These are phyloP conservation scores for Suillus subalutaceus DNA, from an alignment of 768 basidiomycete species.

Conservation along the genomic window DNA sequence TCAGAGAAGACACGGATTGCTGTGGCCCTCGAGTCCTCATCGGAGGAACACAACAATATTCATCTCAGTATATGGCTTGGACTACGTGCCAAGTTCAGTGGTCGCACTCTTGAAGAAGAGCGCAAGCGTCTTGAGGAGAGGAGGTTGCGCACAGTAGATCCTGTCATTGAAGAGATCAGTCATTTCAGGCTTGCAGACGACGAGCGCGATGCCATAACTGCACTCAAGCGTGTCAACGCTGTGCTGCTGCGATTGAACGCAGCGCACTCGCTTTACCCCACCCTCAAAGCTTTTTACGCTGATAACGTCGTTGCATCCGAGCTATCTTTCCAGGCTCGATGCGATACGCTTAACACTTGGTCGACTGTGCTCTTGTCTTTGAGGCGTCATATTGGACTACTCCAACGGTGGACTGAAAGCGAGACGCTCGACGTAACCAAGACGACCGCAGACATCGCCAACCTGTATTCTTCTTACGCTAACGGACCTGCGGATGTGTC, in stretches of 20 bases:
- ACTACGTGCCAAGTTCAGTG: slow-evolving; percentile 84
- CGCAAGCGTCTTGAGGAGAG: slow-evolving; percentile 80
- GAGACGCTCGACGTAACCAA: slow-evolving; percentile 88
- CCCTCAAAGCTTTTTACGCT: slow-evolving; percentile 72
- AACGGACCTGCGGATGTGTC: slow-evolving; percentile 48
- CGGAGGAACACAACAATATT: slow-evolving; percentile 68
- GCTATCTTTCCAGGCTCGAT: slow-evolving; percentile 71
- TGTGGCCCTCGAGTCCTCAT: slow-evolving; percentile 68
- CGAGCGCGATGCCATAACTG: slow-evolving; percentile 39
- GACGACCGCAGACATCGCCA: slow-evolving; percentile 56
- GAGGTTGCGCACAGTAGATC: slow-evolving; percentile 77
- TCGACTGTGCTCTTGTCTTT: slow-evolving; percentile 84
- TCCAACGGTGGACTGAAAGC: slow-evolving; percentile 94
- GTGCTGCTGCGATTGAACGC: slow-evolving; percentile 78
- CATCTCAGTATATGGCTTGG: slow-evolving; percentile 85
- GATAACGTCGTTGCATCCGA: slow-evolving; percentile 78
- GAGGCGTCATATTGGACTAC: slow-evolving; percentile 75
- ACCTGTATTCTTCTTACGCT: slow-evolving; percentile 31
- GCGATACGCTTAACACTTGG: slow-evolving; percentile 92
- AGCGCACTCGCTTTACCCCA: slow-evolving; percentile 87
- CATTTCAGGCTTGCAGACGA: slow-evolving; percentile 64
- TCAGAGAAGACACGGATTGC: slow-evolving; percentile 94
- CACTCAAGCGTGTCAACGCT: slow-evolving; percentile 62
- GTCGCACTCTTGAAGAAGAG: slow-evolving; percentile 82
- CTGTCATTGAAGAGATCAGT: slow-evolving; percentile 82